phyloP scores from a whole-genome alignment of 352 stramenopile genomes.

The Phytophthora ohioensis region DNA sequence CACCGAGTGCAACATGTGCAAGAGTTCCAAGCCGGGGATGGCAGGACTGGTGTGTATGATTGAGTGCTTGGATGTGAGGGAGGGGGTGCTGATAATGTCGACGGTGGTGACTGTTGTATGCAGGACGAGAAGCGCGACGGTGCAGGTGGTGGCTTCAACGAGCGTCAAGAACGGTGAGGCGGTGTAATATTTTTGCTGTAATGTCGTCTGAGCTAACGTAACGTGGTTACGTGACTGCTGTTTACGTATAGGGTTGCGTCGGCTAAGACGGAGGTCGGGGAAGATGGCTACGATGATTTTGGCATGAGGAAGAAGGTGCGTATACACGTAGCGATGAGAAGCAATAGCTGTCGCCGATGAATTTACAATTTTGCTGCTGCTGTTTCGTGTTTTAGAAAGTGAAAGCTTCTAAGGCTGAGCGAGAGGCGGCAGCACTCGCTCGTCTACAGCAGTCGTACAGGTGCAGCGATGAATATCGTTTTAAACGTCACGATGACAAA shows the following conservation, averaged over 20 bases:
- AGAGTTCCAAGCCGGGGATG: constrained; percentile 80
- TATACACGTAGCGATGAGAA: neutral
- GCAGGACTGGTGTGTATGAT: constrained; percentile 51
- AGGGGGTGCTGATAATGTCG: neutral
- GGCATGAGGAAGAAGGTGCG: constrained; percentile 83
- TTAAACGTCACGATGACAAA: neutral
- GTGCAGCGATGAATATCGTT: constrained; percentile 28
- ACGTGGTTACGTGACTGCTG: constrained; percentile 7
- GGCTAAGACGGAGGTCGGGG: constrained; percentile 77
- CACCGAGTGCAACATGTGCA: constrained; percentile 90
- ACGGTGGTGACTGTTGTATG: constrained; percentile 1
- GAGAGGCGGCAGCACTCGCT: constrained; percentile 82
- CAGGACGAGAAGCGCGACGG: constrained; percentile 86
- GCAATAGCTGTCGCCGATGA: neutral
- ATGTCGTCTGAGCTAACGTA: neutral
- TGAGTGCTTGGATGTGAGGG: neutral
- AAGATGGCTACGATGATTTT: constrained; percentile 91
- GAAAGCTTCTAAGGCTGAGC: constrained; percentile 78
- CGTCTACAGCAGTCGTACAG: constrained; percentile 86
- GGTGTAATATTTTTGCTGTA: neutral
- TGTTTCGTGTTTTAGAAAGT: constrained; percentile 49
- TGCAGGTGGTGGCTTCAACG: constrained; percentile 84
- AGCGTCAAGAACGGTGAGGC: constrained; percentile 80
- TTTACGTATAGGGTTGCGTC: constrained; percentile 60
- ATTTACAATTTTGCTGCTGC: neutral